Conservation (phyloP, 2,329 filamentous ascomycete species). For the Xylariales sp. region DNA sequence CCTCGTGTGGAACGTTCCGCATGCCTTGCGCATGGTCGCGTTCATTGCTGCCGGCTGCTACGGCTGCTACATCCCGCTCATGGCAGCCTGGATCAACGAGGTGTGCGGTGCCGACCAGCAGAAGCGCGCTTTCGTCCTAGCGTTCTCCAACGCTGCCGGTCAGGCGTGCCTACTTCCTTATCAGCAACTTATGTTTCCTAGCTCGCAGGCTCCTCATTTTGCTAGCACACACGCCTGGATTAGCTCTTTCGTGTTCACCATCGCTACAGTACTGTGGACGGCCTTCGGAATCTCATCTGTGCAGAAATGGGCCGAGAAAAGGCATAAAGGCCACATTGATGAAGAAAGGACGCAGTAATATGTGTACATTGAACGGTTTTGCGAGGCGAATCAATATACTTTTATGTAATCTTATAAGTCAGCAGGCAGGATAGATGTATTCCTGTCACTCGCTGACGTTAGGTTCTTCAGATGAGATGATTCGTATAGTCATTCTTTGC, state of each 20-base stretch:
- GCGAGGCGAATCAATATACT: too few relatives aligned
- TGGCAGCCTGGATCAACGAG: slow-evolving; percentile 36
- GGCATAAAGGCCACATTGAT: too few relatives aligned
- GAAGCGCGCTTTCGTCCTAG: slow-evolving; percentile 35
- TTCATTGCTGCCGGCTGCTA: slow-evolving; percentile 35
- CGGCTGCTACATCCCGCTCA: slow-evolving; percentile 35
- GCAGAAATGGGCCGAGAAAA: slow-evolving; percentile 10
- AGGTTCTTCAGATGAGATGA: too few relatives aligned
- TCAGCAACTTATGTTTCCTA: slow-evolving; percentile 32
- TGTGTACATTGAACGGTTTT: too few relatives aligned
- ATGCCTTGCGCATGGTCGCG: slow-evolving; percentile 30
- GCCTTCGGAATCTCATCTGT: slow-evolving; percentile 8
- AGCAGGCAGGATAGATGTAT: too few relatives aligned
- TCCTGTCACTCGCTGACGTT: too few relatives aligned
- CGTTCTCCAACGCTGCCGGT: slow-evolving; percentile 32
- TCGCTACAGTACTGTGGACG: slow-evolving; percentile 11
- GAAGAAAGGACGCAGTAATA: too few relatives aligned
- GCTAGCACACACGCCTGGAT: slow-evolving; percentile 29
- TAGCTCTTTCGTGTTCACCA: slow-evolving; percentile 10
- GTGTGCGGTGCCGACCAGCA: slow-evolving; percentile 36
- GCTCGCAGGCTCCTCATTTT: slow-evolving; percentile 29
- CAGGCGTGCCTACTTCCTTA: slow-evolving; percentile 32
- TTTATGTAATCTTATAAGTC: too few relatives aligned
- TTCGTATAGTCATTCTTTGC: too few relatives aligned
- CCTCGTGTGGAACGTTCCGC: slow-evolving; percentile 31